phyloP scores from a whole-genome alignment of 306 rosid species.

The Trifolium repens region DNA sequence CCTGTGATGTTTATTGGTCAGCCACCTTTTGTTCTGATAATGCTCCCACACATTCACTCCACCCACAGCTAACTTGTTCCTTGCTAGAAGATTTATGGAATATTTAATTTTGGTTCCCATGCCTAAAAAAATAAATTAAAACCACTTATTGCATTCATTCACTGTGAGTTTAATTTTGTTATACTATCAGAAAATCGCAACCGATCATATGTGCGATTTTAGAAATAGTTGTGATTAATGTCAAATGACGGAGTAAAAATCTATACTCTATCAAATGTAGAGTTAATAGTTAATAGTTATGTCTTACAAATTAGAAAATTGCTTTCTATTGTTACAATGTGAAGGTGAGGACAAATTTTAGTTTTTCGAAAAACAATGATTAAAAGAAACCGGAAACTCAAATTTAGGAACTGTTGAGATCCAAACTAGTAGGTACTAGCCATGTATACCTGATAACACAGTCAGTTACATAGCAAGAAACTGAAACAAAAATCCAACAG shows the following conservation, averaged over 20 bases:
- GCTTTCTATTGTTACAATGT: no score
- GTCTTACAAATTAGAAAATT: no score
- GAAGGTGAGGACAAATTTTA: no score
- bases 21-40: slow-evolving; percentile 52
- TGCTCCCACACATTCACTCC: slow-evolving; percentile 75
- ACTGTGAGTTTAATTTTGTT: neutral
- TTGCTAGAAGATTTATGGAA: slow-evolving; percentile 65
- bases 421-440: neutral
- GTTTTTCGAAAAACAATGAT: no score
- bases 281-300: no score
- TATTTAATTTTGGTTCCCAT: slow-evolving; percentile 86
- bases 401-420: neutral
- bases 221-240: no score
- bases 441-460: neutral
- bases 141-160: neutral
- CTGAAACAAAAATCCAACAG: no score
- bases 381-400: no score
- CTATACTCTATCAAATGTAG: no score
- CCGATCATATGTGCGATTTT: no score
- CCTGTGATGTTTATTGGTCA: slow-evolving; percentile 44
- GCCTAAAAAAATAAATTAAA: slow-evolving; percentile 46
- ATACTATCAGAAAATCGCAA: neutral
- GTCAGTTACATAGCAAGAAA: no score
- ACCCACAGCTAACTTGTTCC: slow-evolving; percentile 55
- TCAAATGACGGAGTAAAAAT: no score